A percentile compares a stretch with the other conserved stretches of the same genome.
phyloP scores from a whole-genome alignment of 345 rosid species.

The Populus nigra region DNA sequence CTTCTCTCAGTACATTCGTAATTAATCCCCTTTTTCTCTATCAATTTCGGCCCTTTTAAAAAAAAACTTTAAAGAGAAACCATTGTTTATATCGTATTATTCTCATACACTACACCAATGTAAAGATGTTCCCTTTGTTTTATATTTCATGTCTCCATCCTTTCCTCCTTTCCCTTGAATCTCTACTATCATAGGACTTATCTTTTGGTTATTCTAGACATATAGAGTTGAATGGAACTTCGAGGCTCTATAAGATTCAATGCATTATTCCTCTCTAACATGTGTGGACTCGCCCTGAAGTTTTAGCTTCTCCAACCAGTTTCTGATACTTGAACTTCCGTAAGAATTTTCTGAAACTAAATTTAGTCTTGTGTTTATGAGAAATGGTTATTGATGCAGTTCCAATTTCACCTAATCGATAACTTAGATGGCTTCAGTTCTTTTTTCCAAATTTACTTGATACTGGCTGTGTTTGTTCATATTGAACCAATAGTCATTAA shows the following conservation, averaged over 20 bases:
- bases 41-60: too few species aligned
- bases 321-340: not conserved
- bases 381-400: not conserved
- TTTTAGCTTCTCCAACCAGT: not conserved
- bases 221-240: constrained; percentile 34
- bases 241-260: constrained; percentile 10
- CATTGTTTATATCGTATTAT: too few species aligned
- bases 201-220: constrained; percentile 16
- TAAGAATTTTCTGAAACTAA: too few species aligned
- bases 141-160: constrained; percentile 8
- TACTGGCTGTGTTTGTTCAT: not conserved
- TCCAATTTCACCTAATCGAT: not conserved
- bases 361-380: not conserved
- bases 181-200: constrained; percentile 21
- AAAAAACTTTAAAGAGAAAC: too few species aligned
- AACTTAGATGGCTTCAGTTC: not conserved
- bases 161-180: constrained; percentile 22
- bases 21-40: too few species aligned
- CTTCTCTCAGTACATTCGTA: too few species aligned
- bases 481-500: not conserved
- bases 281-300: not conserved
- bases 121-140: not conserved
- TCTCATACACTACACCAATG: not conserved
- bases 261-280: not conserved
- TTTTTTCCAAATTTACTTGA: not conserved